These are phyloP conservation scores for Podaxis sp. DNA, from an alignment of 768 basidiomycete genomes.

Conservation along the genomic window DNA sequence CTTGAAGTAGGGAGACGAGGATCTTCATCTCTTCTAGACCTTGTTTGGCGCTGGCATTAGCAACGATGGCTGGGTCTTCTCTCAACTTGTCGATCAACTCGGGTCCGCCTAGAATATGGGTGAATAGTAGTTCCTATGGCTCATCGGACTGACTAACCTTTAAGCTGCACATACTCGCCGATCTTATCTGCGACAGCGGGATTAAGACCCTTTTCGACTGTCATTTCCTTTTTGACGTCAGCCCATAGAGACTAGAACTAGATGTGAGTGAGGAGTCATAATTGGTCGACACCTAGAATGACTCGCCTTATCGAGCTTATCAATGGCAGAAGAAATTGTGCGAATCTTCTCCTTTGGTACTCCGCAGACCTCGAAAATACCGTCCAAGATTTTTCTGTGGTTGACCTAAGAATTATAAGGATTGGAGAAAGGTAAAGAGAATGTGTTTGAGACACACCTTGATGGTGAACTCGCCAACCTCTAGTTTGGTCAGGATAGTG, in stretches of 20 bases:
- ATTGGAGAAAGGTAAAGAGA: neutral
- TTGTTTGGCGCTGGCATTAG: slow-evolving; percentile 73
- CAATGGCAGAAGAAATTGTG: slow-evolving; percentile 92
- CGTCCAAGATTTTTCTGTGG: slow-evolving; percentile 95
- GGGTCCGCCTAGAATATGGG: slow-evolving; percentile 58
- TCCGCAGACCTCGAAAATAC: slow-evolving; percentile 95
- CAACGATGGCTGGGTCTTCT: slow-evolving; percentile 60
- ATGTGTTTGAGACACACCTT: slow-evolving; percentile 51
- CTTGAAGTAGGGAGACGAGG: slow-evolving; percentile 78
- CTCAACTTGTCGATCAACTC: slow-evolving; percentile 72
- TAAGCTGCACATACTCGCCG: slow-evolving; percentile 94
- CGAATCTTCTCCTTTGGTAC: slow-evolving; percentile 89
- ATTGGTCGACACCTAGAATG: neutral
- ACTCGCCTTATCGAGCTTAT: slow-evolving; percentile 94
- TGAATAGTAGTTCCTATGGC: neutral
- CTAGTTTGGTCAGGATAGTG: slow-evolving; percentile 77
- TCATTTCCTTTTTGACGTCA: slow-evolving; percentile 97
- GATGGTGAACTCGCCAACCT: slow-evolving; percentile 93
- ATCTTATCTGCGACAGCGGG: slow-evolving; percentile 85
- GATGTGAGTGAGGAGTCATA: neutral
- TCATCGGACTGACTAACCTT: slow-evolving; percentile 51
- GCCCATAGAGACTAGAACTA: slow-evolving; percentile 71
- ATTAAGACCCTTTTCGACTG: slow-evolving; percentile 89
- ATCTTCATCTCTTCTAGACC: slow-evolving; percentile 87
- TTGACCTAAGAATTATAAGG: slow-evolving; percentile 63